Evolutionary conservation across 495 filamentous ascomycete genomes (phyloP).

Genomic region (Niebla homalea): DNA sequence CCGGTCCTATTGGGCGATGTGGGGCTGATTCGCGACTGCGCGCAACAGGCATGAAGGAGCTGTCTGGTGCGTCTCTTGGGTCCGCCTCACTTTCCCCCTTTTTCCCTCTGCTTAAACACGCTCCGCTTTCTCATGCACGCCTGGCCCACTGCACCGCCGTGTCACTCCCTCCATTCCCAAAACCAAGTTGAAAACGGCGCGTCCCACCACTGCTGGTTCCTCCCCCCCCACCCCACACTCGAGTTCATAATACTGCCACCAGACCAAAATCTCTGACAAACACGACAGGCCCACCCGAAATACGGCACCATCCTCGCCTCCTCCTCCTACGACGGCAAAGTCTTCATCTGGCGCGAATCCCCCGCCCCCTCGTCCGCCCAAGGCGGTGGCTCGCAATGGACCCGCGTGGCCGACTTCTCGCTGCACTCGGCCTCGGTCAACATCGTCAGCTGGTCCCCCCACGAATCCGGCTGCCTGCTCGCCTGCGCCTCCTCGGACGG

Average conservation of each 20-base stretch:
- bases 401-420: constrained; percentile 76
- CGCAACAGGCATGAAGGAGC: constrained; percentile 72
- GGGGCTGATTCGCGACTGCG: too few relatives aligned
- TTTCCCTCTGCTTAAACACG: too few relatives aligned
- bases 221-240: too few relatives aligned
- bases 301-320: constrained; percentile 95
- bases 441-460: constrained; percentile 91
- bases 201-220: too few relatives aligned
- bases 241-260: too few relatives aligned
- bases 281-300: constrained; percentile 71
- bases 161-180: too few relatives aligned
- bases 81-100: constrained; percentile 23
- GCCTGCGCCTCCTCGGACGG: constrained; percentile 91
- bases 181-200: too few relatives aligned
- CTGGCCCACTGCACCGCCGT: too few relatives aligned
- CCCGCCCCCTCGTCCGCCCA: constrained; percentile 30
- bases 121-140: too few relatives aligned
- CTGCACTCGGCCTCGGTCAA: constrained; percentile 92
- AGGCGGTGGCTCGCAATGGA: constrained; percentile 45
- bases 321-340: constrained; percentile 91
- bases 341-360: constrained; percentile 95
- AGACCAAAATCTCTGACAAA: constrained; percentile 7
- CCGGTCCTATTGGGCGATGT: too few relatives aligned
- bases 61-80: constrained; percentile 93
- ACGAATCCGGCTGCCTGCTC: constrained; percentile 87